phyloP scores from a whole-genome alignment of 768 basidiomycete species.

The Tricholoma sp. region DNA sequence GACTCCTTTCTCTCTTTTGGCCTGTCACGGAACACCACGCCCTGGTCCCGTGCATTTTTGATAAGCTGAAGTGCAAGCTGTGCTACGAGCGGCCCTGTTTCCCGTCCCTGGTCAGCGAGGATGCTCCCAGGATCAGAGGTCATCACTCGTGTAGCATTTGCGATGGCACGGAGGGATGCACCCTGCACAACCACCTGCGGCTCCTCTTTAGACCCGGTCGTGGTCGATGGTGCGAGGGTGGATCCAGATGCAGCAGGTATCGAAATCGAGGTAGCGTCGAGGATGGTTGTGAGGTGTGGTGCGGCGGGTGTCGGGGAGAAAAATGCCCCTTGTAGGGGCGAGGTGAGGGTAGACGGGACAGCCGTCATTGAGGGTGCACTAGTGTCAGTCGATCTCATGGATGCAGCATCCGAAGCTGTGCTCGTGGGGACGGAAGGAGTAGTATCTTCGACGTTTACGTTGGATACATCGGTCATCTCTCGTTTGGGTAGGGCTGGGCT shows the following conservation, averaged over 20 bases:
- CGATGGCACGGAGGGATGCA: conserved; percentile 66
- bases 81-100: conserved; percentile 56
- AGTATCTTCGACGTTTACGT: conserved; percentile 9
- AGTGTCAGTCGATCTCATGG: conserved; percentile 26
- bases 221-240: not conserved
- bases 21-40: conserved; percentile 43
- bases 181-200: conserved; percentile 46
- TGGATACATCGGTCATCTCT: conserved; percentile 4
- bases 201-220: conserved; percentile 15
- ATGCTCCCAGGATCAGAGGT: conserved; percentile 72
- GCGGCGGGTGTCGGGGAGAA: conserved; percentile 32
- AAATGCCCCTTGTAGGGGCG: conserved; percentile 36
- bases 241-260: conserved; percentile 16
- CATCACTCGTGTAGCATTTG: conserved; percentile 86
- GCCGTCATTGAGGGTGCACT: conserved; percentile 17
- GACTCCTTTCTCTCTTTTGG: conserved; percentile 42
- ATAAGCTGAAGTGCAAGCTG: conserved; percentile 65
- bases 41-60: conserved; percentile 60
- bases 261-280: conserved; percentile 22
- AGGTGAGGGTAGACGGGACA: conserved; percentile 27
- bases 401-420: conserved; percentile 27
- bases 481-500: conserved; percentile 38
- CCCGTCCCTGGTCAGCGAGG: conserved; percentile 63
- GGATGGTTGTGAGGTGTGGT: conserved; percentile 38
- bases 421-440: not conserved